Conservation (phyloP, 495 filamentous ascomycete genomes). For the Penicilliopsis zonata region DNA sequence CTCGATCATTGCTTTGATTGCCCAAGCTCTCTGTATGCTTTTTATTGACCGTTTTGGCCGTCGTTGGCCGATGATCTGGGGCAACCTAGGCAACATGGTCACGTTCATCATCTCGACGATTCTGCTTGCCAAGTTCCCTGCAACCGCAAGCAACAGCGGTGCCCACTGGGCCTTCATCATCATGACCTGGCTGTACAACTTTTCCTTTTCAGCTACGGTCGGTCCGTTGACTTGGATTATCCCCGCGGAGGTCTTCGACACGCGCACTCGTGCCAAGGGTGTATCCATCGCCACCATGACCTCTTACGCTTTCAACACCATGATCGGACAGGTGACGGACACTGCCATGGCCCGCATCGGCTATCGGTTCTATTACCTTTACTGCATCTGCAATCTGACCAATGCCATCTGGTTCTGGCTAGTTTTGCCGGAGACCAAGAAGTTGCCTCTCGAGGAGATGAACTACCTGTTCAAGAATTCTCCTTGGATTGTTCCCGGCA, state of each 20-base stretch:
- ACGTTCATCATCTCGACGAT: slow-evolving; percentile 39
- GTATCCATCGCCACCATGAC: slow-evolving; percentile 56
- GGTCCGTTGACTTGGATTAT: slow-evolving; percentile 41
- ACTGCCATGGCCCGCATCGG: slow-evolving; percentile 40
- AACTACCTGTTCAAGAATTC: slow-evolving; percentile 58
- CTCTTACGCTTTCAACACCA: slow-evolving; percentile 59
- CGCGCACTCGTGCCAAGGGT: slow-evolving; percentile 47
- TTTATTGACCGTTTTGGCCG: slow-evolving; percentile 56
- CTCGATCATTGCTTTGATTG: slow-evolving; percentile 52
- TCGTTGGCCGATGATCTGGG: slow-evolving; percentile 50
- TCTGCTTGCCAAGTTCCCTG: slow-evolving; percentile 47
- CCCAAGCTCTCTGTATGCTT: slow-evolving; percentile 53
- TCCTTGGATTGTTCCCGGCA: slow-evolving; percentile 49
- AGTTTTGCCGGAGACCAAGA: slow-evolving; percentile 51
- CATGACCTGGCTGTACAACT: slow-evolving; percentile 46
- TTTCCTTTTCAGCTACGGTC: slow-evolving; percentile 39
- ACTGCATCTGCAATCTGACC: slow-evolving; percentile 37
- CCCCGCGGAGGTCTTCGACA: slow-evolving; percentile 48
- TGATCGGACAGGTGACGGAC: slow-evolving; percentile 59
- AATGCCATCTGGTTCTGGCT: slow-evolving; percentile 42
- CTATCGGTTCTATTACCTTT: slow-evolving; percentile 45
- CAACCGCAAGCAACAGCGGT: slow-evolving; percentile 29
- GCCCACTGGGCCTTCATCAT: slow-evolving; percentile 50
- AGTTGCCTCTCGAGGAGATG: slow-evolving; percentile 59
- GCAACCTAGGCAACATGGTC: slow-evolving; percentile 53